Percentiles rank a stretch among this genome's conserved stretches.
phyloP scores from a whole-genome alignment of 2,329 filamentous ascomycete species.

The Hyphodiscus sp. region DNA sequence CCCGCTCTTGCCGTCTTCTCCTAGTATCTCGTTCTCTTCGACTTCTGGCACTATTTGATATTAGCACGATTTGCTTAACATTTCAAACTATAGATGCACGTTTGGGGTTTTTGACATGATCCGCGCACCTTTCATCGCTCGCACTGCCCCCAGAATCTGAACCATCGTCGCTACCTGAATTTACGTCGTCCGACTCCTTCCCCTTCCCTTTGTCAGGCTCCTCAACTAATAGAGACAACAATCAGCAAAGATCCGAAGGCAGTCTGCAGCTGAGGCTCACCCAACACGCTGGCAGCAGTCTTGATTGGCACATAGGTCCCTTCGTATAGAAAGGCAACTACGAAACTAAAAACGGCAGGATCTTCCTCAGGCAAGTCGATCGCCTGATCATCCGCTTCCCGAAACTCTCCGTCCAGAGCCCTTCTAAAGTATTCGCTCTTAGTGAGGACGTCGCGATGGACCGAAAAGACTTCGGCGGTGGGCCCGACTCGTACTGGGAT shows the following conservation, averaged over 20 bases:
- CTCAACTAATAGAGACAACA: conserved; percentile 4
- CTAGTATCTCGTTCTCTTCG: conserved; percentile 31
- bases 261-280: conserved; percentile 18
- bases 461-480: conserved; percentile 39
- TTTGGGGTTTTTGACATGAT: background rate
- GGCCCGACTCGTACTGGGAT: conserved; percentile 41
- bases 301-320: conserved; percentile 40
- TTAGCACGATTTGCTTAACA: conserved; percentile 1
- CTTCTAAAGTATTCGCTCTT: conserved; percentile 43
- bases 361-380: conserved; percentile 46
- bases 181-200: conserved; percentile 30
- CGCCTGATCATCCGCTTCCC: conserved; percentile 39
- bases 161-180: conserved; percentile 23
- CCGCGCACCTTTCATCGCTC: conserved; percentile 32
- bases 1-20: conserved; percentile 28
- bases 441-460: conserved; percentile 41
- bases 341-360: conserved; percentile 44
- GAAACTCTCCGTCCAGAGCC: conserved; percentile 42
- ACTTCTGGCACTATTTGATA: conserved; percentile 24
- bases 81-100: background rate
- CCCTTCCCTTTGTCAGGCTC: conserved; percentile 36
- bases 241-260: background rate
- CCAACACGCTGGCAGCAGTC: conserved; percentile 36
- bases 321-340: conserved; percentile 46
- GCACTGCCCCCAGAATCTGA: conserved; percentile 29